Evolutionary conservation across 2,329 filamentous ascomycete genomes (phyloP).

Genomic region (Hymenoscyphus infarciens): DNA sequence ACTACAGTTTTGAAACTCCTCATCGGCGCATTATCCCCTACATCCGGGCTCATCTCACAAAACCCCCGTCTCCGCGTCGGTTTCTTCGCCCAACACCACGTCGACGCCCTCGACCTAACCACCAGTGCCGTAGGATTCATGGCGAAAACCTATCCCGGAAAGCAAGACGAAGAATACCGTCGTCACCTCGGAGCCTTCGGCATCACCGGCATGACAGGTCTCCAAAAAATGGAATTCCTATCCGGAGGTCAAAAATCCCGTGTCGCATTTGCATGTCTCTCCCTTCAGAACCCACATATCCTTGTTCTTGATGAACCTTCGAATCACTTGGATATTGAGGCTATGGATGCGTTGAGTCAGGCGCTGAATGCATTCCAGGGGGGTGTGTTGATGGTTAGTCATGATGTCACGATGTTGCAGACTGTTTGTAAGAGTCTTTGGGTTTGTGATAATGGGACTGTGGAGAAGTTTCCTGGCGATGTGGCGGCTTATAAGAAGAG

Average conservation of each 20-base stretch:
- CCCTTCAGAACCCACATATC: conserved; percentile 91
- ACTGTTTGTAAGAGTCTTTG: conserved; percentile 92
- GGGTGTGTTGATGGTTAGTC: conserved; percentile 95
- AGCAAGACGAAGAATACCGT: conserved; percentile 93
- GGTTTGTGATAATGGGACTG: conserved; percentile 92
- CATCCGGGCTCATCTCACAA: conserved; percentile 78
- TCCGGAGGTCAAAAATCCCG: conserved; percentile 98
- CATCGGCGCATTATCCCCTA: conserved; percentile 76
- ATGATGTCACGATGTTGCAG: conserved; percentile 98
- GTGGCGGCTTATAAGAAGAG: conserved; percentile 98
- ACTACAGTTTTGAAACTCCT: conserved; percentile 98
- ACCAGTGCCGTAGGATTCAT: conserved; percentile 93
- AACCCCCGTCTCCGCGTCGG: conserved; percentile 86
- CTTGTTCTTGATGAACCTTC: conserved; percentile 97
- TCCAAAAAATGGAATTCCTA: conserved; percentile 91
- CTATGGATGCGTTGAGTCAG: conserved; percentile 85
- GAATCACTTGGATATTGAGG: conserved; percentile 98
- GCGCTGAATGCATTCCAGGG: conserved; percentile 86
- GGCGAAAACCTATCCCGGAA: conserved; percentile 85
- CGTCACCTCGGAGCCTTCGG: conserved; percentile 87
- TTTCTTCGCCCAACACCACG: conserved; percentile 98
- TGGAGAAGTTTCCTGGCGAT: conserved; percentile 93
- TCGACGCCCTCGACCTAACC: conserved; percentile 89
- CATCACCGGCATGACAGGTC: conserved; percentile 88
- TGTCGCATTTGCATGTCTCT: conserved; percentile 96